These are phyloP conservation scores for Venturia effusa DNA, from an alignment of 2,329 filamentous ascomycete species.

Conservation along the genomic window DNA sequence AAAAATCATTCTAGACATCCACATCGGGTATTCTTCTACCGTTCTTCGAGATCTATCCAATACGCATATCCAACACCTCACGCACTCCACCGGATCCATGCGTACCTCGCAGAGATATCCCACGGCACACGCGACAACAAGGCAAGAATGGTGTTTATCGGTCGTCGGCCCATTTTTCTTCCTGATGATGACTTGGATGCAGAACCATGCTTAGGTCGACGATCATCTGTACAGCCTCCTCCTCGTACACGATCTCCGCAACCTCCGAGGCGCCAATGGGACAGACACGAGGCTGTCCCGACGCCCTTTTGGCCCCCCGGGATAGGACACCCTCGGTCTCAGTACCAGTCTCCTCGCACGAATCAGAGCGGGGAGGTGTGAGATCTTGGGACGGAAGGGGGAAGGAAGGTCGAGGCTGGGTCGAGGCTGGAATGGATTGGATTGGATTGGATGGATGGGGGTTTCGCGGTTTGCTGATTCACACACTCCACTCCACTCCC, in stretches of 20 bases:
- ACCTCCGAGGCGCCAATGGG: neutral
- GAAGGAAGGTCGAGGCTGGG: neutral
- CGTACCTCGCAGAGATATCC: neutral
- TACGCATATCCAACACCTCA: neutral
- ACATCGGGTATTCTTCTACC: neutral
- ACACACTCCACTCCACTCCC: too few species aligned
- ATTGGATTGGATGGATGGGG: neutral
- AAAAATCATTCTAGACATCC: neutral
- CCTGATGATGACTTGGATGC: neutral
- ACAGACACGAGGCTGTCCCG: neutral
- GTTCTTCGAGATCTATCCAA: neutral
- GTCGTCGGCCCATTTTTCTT: neutral
- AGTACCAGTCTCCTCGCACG: neutral
- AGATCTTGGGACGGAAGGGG: neutral
- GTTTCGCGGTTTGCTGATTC: neutral
- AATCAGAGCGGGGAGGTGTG: neutral
- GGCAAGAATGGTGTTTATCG: neutral
- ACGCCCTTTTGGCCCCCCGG: neutral
- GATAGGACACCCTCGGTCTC: neutral
- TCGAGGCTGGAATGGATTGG: too few species aligned
- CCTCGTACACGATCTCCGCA: neutral
- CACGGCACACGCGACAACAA: neutral
- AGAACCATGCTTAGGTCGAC: neutral
- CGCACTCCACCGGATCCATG: neutral
- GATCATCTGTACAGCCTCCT: neutral